phyloP scores from a whole-genome alignment of 345 rosid genomes.

The Excoecaria agallocha region DNA sequence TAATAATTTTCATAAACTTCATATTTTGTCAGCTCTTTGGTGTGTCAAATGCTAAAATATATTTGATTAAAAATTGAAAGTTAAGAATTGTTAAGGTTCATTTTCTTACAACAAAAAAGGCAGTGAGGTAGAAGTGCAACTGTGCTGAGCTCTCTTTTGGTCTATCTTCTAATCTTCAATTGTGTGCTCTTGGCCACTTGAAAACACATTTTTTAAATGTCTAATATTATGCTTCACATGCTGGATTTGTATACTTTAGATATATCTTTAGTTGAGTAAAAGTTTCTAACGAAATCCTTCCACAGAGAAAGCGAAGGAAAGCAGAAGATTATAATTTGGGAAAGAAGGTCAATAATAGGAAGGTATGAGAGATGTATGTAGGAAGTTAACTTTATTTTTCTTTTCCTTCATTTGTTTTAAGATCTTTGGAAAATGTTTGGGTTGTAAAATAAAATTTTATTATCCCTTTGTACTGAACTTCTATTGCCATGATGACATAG shows the following conservation, averaged over 20 bases:
- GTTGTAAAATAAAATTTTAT: neutral
- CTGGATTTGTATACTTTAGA: neutral
- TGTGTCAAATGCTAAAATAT: neutral
- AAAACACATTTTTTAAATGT: neutral
- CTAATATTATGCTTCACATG: neutral
- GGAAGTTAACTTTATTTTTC: neutral
- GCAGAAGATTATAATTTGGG: conserved; percentile 59
- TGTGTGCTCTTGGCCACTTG: neutral
- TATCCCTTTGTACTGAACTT: neutral
- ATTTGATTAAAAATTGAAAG: neutral
- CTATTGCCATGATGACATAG: neutral
- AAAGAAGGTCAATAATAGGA: conserved; percentile 54
- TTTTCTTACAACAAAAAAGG: neutral
- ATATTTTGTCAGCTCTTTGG: neutral
- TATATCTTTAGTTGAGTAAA: neutral
- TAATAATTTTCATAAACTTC: neutral
- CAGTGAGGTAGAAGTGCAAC: neutral
- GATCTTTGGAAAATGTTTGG: neutral
- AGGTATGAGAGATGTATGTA: conserved; percentile 44
- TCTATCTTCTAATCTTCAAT: conserved; percentile 2
- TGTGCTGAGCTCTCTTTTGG: neutral
- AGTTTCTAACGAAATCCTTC: conserved; percentile 22
- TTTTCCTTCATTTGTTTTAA: neutral
- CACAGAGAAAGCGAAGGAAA: conserved; percentile 88
- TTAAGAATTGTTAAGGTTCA: neutral